Percentiles rank a stretch among this genome's conserved stretches.
These are phyloP conservation scores for Dendrostoma leiphaemia DNA, from an alignment of 2,329 filamentous ascomycete species.

Conservation along the genomic window DNA sequence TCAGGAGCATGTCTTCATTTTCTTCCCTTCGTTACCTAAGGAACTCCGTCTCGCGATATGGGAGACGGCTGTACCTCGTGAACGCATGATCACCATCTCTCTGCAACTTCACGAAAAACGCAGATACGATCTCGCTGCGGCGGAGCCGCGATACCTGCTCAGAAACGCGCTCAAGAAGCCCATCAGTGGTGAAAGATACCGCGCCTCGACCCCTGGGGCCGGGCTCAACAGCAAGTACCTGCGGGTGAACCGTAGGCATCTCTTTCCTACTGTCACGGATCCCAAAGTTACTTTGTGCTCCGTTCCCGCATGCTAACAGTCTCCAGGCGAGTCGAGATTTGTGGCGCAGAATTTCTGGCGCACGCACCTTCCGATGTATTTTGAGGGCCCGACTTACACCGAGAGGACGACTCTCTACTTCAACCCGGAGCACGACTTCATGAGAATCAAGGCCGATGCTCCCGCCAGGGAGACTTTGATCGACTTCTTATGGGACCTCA, in stretches of 20 bases:
- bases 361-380: constrained; percentile 2
- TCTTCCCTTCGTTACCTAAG: constrained; percentile 11
- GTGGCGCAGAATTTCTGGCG: constrained; percentile 4
- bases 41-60: constrained; percentile 16
- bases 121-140: background rate
- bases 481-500: constrained; percentile 19
- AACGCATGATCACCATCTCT: constrained; percentile 6
- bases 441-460: constrained; percentile 3
- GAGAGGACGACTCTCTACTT: constrained; percentile 1
- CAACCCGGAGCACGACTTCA: constrained; percentile 15
- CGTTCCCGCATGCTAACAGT: too few species aligned
- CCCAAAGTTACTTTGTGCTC: too few species aligned
- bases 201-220: background rate
- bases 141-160: constrained; percentile 7
- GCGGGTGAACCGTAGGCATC: constrained; percentile 5
- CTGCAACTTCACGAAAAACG: background rate
- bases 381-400: background rate
- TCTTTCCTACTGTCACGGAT: too few species aligned
- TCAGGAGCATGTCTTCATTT: background rate
- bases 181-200: constrained; percentile 11
- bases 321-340: constrained; percentile 7
- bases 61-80: constrained; percentile 12
- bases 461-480: constrained; percentile 9
- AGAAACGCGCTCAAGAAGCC: constrained; percentile 14
- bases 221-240: constrained; percentile 7